Evolutionary conservation across 352 stramenopile species (phyloP).

Genomic region (Globisporangium cystogenes): DNA sequence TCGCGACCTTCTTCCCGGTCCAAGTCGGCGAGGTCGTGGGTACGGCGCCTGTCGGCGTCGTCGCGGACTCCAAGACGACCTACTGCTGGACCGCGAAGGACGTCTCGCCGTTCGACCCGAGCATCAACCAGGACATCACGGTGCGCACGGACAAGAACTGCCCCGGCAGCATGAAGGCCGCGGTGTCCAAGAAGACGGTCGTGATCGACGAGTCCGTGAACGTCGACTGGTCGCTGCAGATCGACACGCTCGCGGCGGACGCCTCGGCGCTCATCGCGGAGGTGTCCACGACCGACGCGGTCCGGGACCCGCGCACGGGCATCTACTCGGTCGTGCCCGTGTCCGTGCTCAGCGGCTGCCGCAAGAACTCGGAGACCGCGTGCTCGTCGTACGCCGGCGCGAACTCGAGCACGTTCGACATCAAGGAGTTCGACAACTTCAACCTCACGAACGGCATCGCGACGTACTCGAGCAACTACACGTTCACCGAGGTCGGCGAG

Average conservation of each 20-base stretch:
- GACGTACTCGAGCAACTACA: constrained; percentile 49
- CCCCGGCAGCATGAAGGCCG: constrained; percentile 55
- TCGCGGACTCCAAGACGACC: constrained; percentile 56
- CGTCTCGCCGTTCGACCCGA: constrained; percentile 54
- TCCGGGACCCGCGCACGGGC: constrained; percentile 39
- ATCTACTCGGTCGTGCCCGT: constrained; percentile 64
- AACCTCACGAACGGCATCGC: constrained; percentile 58
- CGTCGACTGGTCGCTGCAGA: constrained; percentile 60
- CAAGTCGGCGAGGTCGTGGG: constrained; percentile 63
- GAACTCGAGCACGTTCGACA: constrained; percentile 50
- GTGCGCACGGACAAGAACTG: constrained; percentile 65
- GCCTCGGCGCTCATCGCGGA: constrained; percentile 57
- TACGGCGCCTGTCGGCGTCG: constrained; percentile 36
- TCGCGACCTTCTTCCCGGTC: constrained; percentile 75
- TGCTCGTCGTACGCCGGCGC: constrained; percentile 66
- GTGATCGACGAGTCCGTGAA: constrained; percentile 42
- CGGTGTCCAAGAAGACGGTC: constrained; percentile 45
- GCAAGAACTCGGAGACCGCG: constrained; percentile 33
- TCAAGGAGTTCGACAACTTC: constrained; percentile 38
- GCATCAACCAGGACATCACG: constrained; percentile 41
- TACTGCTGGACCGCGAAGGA: constrained; percentile 67
- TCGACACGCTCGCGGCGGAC: constrained; percentile 41
- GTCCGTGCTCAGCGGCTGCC: constrained; percentile 64
- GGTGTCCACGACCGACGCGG: constrained; percentile 48
- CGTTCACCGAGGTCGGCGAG: constrained; percentile 45